Base-by-base conservation (phyloP, 768 basidiomycete species). In the Clitopilus passeckerianus region DNA sequence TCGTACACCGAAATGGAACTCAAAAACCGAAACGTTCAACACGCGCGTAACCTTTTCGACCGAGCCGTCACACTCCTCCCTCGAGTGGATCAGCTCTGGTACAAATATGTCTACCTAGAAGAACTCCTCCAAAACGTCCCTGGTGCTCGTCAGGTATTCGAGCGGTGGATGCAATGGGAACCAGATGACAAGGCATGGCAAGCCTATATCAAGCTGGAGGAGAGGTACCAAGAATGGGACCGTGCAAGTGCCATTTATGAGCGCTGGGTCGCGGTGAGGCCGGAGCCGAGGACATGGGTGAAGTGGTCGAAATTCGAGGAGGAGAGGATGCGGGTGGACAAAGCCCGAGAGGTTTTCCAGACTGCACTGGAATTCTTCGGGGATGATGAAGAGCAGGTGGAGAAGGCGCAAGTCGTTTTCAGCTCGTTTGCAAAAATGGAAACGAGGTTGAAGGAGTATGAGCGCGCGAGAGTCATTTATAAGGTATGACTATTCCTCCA, bases 171-270 rank as follows among this genome's bases (percentile, higher is more conserved):
- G 94, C 85, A 93, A 64, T 98, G 97, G 97, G 97, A 98, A 70
- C 97, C 97, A 0, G 95, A 98, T 67, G 97, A 98, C 83, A 98
- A 98, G 78, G 95, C 96, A 2, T 99, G 96, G 96, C 92, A 95
- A 70, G 93, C 94, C n/a, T 98, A 96, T 74, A 92, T 98, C 81
- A 98, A 99, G 77, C 80, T 98, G 71, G 97, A 99, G 76, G 87
- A 90, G 68, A 84, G 97, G 56, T 99, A 98, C 70, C 79, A 86
- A 59, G 97, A 99, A 72, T 75, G 86, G 20, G 97, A 98, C 66
- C 82, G 97, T 8, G 96, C 95, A 1, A 96, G 94, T 60, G 78
- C 87, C 20, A 89, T 98, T 34, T 97, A 96, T 70, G 96, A 98
- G 68, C 81, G 94, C 8, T 93, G 93, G 91, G 82, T 92, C 56